phyloP scores from a whole-genome alignment of 345 rosid genomes.

The Crucihimalaya himalaica region DNA sequence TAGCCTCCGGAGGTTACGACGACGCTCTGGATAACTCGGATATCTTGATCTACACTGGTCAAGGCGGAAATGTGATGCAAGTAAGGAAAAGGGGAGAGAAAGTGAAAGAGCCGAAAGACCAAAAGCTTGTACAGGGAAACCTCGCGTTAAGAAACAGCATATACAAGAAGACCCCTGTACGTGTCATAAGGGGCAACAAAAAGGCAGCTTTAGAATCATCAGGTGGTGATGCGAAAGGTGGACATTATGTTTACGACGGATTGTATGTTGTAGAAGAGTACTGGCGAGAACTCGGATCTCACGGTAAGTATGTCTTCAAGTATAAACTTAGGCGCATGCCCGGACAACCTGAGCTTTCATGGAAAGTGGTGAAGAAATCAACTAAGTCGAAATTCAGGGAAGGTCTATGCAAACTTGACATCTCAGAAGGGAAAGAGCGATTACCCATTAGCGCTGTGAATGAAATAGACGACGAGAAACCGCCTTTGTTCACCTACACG shows the following conservation, averaged over 20 bases:
- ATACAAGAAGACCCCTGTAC: conserved; percentile 59
- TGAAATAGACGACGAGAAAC: conserved; percentile 67
- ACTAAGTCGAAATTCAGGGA: conserved; percentile 48
- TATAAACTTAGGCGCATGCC: conserved; percentile 62
- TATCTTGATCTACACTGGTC: conserved; percentile 72
- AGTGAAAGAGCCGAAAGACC: conserved; percentile 62
- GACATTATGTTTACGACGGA: conserved; percentile 73
- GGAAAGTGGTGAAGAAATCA: conserved; percentile 70
- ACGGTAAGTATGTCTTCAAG: conserved; percentile 75
- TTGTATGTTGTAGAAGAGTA: conserved; percentile 62
- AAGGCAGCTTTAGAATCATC: conserved; percentile 43
- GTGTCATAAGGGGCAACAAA: conserved; percentile 75
- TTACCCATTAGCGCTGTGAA: conserved; percentile 62
- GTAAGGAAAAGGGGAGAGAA: conserved; percentile 38
- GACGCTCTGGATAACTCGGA: conserved; percentile 71
- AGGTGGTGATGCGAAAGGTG: conserved; percentile 28
- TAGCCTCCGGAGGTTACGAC: conserved; percentile 80
- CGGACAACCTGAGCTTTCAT: conserved; percentile 83
- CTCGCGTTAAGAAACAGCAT: conserved; percentile 71
- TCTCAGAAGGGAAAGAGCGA: conserved; percentile 67
- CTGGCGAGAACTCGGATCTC: conserved; percentile 68
- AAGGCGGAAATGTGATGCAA: conserved; percentile 67
- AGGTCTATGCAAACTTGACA: conserved; percentile 70
- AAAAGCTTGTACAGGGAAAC: conserved; percentile 76
- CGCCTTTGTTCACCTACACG: conserved; percentile 62